These are phyloP conservation scores for Tricharina praecox DNA, from an alignment of 495 filamentous ascomycete genomes.

Conservation along the genomic window DNA sequence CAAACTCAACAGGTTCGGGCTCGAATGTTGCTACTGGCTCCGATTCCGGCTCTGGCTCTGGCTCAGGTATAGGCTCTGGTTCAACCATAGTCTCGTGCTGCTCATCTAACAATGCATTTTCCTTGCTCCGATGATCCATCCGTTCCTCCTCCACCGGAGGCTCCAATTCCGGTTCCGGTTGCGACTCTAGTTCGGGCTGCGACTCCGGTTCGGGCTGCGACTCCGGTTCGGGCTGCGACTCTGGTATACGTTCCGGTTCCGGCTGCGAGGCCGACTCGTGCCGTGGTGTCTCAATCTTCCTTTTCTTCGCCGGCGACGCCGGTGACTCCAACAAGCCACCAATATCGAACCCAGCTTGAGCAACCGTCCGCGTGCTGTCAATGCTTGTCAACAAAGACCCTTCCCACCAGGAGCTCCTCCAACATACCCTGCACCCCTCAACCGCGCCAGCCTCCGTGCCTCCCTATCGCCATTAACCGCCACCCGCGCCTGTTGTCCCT, in stretches of 20 bases:
- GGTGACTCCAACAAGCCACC: neutral
- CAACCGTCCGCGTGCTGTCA: slow-evolving; percentile 6
- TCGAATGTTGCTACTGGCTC: neutral
- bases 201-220: neutral
- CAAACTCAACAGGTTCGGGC: neutral
- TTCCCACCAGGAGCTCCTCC: too few relatives aligned
- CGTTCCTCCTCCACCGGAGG: neutral
- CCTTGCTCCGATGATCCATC: neutral
- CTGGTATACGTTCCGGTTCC: too few relatives aligned
- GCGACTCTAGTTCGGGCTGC: neutral
- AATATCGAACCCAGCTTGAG: neutral
- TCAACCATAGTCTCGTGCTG: neutral
- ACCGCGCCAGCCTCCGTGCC: neutral
- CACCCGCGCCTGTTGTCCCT: neutral
- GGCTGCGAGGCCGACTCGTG: too few relatives aligned
- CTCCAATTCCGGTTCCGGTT: neutral
- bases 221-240: neutral
- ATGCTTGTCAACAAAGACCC: neutral
- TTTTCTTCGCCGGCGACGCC: neutral
- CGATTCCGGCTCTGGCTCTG: neutral
- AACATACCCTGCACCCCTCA: slow-evolving; percentile 10
- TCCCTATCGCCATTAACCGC: neutral
- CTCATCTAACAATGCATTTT: too few relatives aligned
- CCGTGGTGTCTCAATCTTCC: neutral
- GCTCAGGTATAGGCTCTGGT: neutral